These are phyloP conservation scores for Thymus mandschuricus DNA, from an alignment of 257 asterid genomes.

Conservation along the genomic window DNA sequence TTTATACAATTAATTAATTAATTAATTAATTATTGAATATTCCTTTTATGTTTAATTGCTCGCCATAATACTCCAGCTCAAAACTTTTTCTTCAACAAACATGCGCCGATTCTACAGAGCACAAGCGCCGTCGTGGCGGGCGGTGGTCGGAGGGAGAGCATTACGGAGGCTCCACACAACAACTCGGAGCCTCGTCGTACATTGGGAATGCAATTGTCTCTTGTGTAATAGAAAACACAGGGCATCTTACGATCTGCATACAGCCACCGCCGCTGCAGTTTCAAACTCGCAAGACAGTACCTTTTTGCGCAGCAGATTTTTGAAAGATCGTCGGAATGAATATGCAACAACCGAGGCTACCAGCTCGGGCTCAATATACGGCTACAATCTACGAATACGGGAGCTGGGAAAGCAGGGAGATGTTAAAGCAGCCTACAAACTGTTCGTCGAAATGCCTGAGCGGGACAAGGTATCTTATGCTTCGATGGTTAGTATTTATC, in stretches of 20 bases:
- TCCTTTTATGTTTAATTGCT: no score
- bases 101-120: slow-evolving; percentile 18
- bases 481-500: slow-evolving; percentile 55
- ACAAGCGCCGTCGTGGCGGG: slow-evolving; percentile 30
- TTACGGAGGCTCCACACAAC: slow-evolving; percentile 17
- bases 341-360: not conserved
- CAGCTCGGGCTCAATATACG: slow-evolving; percentile 27
- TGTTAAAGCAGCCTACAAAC: slow-evolving; percentile 41
- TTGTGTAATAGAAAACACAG: slow-evolving; percentile 12
- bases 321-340: not conserved
- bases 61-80: not conserved
- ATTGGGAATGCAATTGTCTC: not conserved
- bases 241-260: slow-evolving; percentile 17
- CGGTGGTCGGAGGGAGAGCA: slow-evolving; percentile 32
- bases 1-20: no score
- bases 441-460: slow-evolving; percentile 58
- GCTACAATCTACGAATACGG: slow-evolving; percentile 39
- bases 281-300: slow-evolving; percentile 17
- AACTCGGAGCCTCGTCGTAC: not conserved
- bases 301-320: slow-evolving; percentile 10
- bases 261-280: slow-evolving; percentile 25
- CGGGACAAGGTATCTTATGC: slow-evolving; percentile 54
- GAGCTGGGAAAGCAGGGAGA: slow-evolving; percentile 49
- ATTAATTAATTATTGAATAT: no score
- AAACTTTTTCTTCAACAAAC: not conserved